Conservation (phyloP, 805 yeast species). For the Starmerella bombi region DNA sequence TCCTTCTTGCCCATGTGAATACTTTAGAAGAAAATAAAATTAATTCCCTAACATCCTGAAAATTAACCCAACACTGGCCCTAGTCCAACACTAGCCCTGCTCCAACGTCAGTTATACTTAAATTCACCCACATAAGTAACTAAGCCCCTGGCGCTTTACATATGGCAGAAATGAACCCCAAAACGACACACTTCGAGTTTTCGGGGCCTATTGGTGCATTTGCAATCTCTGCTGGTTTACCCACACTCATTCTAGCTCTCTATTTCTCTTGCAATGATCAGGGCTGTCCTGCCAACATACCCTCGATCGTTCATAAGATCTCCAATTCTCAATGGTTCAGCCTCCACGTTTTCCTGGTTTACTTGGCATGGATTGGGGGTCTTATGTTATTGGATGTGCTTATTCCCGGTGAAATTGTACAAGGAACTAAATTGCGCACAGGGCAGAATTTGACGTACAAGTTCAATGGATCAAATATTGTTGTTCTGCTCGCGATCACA, state of each 20-base stretch:
- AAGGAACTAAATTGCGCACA: constrained; percentile 66
- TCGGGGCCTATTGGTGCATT: constrained; percentile 65
- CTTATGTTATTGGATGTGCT: constrained; percentile 51
- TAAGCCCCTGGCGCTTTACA: too few species aligned
- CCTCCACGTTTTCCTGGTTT: constrained; percentile 44
- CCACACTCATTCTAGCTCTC: constrained; percentile 45
- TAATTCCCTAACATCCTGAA: neutral
- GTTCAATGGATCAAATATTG: constrained; percentile 63
- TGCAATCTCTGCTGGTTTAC: constrained; percentile 52
- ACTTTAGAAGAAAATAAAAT: too few species aligned
- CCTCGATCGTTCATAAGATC: constrained; percentile 13
- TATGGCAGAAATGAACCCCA: constrained; percentile 41
- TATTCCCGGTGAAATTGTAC: constrained; percentile 48
- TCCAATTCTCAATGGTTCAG: constrained; percentile 18
- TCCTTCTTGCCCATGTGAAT: constrained; percentile 13
- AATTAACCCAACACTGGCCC: neutral
- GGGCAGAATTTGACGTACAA: constrained; percentile 58
- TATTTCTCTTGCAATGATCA: constrained; percentile 48
- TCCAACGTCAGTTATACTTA: too few species aligned
- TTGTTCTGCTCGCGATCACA: constrained; percentile 29
- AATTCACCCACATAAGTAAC: too few species aligned
- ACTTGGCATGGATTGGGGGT: constrained; percentile 57
- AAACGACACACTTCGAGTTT: constrained; percentile 59
- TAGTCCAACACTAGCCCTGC: too few species aligned
- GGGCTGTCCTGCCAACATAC: constrained; percentile 25